Conservation (phyloP, 208 protist genomes). For the Wallacemonas collosoma region DNA sequence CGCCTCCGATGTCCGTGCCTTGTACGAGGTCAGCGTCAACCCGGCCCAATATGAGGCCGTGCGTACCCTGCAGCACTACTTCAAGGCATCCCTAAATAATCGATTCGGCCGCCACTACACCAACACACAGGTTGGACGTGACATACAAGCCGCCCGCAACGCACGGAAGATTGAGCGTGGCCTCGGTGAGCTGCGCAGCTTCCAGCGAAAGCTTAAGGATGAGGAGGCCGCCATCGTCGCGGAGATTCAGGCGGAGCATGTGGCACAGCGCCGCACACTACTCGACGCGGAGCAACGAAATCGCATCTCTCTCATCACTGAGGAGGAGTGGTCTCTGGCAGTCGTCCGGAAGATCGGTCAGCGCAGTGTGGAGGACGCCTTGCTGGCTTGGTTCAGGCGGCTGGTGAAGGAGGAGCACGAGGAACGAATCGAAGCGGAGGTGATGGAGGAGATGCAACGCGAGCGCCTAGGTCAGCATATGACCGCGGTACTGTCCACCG, state of each 20-base stretch:
- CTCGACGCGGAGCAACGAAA: constrained; percentile 34
- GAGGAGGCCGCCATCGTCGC: constrained; percentile 35
- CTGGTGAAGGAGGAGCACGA: constrained; percentile 37
- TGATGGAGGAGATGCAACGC: constrained; percentile 22
- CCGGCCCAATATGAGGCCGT: constrained; percentile 27
- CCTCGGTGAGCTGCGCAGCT: constrained; percentile 26
- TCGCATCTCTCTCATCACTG: constrained; percentile 33
- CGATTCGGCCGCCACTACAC: constrained; percentile 60
- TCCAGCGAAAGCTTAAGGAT: constrained; percentile 32
- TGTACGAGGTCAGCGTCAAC: constrained; percentile 26
- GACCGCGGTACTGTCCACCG: neutral
- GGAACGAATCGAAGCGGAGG: constrained; percentile 17
- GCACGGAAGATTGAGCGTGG: constrained; percentile 40
- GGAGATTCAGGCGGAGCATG: constrained; percentile 40
- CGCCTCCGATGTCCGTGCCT: constrained; percentile 1
- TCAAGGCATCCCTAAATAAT: constrained; percentile 38
- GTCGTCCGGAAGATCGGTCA: neutral
- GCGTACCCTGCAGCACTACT: constrained; percentile 47
- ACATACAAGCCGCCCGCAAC: constrained; percentile 48
- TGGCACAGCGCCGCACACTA: constrained; percentile 23
- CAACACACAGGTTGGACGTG: constrained; percentile 50
- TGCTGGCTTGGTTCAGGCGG: neutral
- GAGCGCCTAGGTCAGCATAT: constrained; percentile 23
- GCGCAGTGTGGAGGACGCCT: constrained; percentile 1
- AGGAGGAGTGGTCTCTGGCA: constrained; percentile 39